Evolutionary conservation across 1,284 basidiomycete genomes (phyloP).

Genomic region (Cystobasidium pallidum): DNA sequence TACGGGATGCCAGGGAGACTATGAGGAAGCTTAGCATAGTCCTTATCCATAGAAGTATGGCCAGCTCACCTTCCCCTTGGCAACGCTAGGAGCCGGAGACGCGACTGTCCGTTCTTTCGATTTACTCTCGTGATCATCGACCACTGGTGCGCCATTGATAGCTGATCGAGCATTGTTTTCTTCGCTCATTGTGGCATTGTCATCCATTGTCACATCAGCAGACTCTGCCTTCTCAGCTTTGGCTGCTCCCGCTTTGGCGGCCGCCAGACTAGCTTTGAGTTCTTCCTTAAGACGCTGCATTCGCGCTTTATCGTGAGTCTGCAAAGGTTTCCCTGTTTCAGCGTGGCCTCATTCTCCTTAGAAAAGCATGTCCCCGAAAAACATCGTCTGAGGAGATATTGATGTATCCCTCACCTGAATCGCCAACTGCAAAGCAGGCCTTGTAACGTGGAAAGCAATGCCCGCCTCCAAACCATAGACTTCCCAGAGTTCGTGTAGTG

Average conservation of each 20-base stretch:
- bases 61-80: not conserved
- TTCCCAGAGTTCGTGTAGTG: conserved; percentile 70
- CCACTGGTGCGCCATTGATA: not conserved
- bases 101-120: not conserved
- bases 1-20: conserved; percentile 59
- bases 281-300: conserved; percentile 69
- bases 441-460: conserved; percentile 87
- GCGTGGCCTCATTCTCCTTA: no score
- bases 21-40: not conserved
- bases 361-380: no score
- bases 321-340: no score
- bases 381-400: no score
- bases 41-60: not conserved
- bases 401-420: conserved; percentile 56
- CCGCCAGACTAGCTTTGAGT: conserved; percentile 51
- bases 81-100: not conserved
- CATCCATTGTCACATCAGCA: conserved; percentile 42
- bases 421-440: conserved; percentile 72
- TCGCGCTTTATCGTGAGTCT: conserved; percentile 34
- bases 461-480: conserved; percentile 76
- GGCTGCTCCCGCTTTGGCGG: conserved; percentile 45
- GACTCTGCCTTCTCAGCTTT: conserved; percentile 35
- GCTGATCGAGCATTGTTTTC: conserved; percentile 7
- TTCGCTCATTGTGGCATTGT: not conserved
- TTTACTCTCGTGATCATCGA: not conserved